These are phyloP conservation scores for Acaromyces ingoldii DNA, from an alignment of 1,284 basidiomycete species.

Conservation along the genomic window DNA sequence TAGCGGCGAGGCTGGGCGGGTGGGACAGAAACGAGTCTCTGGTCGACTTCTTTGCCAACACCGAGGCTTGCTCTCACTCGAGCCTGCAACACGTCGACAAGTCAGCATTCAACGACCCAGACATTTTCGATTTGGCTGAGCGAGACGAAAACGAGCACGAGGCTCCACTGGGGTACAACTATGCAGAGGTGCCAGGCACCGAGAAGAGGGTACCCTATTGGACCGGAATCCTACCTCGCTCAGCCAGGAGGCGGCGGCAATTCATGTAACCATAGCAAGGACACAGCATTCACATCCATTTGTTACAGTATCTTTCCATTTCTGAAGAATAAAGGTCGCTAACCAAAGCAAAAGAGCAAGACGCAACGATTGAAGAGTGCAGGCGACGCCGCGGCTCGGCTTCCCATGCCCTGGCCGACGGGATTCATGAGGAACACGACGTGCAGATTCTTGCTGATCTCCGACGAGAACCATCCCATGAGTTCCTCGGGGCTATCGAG, in stretches of 20 bases:
- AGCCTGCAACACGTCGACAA: background rate
- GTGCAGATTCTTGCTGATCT: slow-evolving; percentile 44
- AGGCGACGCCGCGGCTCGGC: slow-evolving; percentile 91
- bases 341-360: slow-evolving; percentile 52
- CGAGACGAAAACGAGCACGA: too few species aligned
- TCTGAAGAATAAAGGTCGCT: too few species aligned
- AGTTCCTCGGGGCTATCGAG: slow-evolving; percentile 81
- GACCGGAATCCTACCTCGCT: background rate
- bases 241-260: too few species aligned
- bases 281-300: too few species aligned
- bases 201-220: background rate
- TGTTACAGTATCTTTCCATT: too few species aligned
- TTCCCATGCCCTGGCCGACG: slow-evolving; percentile 87
- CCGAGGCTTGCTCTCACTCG: background rate
- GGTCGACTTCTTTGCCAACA: slow-evolving; percentile 19
- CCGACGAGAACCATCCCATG: slow-evolving; percentile 33
- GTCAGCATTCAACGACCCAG: background rate
- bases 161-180: background rate
- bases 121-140: background rate
- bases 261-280: too few species aligned
- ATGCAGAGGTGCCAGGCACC: background rate
- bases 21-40: slow-evolving; percentile 23
- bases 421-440: slow-evolving; percentile 82
- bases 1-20: slow-evolving; percentile 15
- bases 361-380: slow-evolving; percentile 37